Conservation (phyloP, 2,329 filamentous ascomycete genomes). For the Ceratocystis destructans region DNA sequence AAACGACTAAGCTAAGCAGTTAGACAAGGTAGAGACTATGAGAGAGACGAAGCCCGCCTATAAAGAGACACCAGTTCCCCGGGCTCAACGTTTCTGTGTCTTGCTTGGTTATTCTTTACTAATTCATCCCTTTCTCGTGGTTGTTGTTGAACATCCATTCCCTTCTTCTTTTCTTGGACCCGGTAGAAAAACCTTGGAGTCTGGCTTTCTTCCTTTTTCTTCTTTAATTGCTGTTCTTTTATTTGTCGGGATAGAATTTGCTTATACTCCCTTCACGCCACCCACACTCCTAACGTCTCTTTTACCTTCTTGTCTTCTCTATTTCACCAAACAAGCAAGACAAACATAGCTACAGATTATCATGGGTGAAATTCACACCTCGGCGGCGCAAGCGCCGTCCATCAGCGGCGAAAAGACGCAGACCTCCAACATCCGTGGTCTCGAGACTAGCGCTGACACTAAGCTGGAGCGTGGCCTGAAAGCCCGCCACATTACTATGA, state of each 20-base stretch:
- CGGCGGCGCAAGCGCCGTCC: constrained; percentile 5
- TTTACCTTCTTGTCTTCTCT: background rate
- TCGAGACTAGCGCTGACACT: constrained; percentile 37
- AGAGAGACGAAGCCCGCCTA: background rate
- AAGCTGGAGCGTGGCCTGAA: constrained; percentile 40
- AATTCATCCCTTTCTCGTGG: background rate
- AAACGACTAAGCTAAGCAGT: background rate
- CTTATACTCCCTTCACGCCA: background rate
- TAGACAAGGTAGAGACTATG: background rate
- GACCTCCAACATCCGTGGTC: constrained; percentile 29
- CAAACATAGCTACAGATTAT: background rate
- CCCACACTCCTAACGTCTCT: background rate
- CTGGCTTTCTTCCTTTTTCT: background rate
- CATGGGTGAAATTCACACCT: constrained; percentile 12
- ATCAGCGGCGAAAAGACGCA: constrained; percentile 13
- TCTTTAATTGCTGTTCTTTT: background rate
- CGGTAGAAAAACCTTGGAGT: background rate
- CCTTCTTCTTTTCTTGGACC: background rate
- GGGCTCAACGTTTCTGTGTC: background rate
- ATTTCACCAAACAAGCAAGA: background rate
- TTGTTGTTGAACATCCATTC: background rate
- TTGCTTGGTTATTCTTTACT: background rate
- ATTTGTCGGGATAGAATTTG: too few species aligned
- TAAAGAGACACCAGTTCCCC: background rate
- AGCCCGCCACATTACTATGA: constrained; percentile 43